Evolutionary conservation across 352 stramenopile genomes (phyloP).

Genomic region (Phytophthora chlamydospora): DNA sequence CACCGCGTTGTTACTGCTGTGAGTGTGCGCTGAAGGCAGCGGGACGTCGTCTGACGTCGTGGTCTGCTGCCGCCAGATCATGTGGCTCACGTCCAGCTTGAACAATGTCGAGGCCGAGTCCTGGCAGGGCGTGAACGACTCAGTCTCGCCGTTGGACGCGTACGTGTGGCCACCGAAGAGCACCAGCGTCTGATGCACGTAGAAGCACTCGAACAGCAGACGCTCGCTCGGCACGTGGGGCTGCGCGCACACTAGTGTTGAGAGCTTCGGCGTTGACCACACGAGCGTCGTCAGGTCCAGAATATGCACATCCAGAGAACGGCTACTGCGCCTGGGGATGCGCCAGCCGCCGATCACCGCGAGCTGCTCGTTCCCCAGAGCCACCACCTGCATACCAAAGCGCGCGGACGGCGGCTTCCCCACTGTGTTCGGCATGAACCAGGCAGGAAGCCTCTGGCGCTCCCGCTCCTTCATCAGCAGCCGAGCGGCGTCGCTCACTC

Average conservation of each 20-base stretch:
- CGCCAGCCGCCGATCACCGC: conserved; percentile 44
- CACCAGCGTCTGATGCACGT: conserved; percentile 41
- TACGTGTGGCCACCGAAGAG: conserved; percentile 62
- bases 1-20: conserved; percentile 47
- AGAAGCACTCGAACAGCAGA: conserved; percentile 61
- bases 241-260: conserved; percentile 43
- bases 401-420: conserved; percentile 54
- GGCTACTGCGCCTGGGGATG: conserved; percentile 25
- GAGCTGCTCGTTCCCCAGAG: conserved; percentile 48
- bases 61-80: conserved; percentile 73
- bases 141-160: conserved; percentile 43
- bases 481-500: conserved; percentile 15
- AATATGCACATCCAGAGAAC: conserved; percentile 49
- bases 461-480: conserved; percentile 22
- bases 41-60: conserved; percentile 7
- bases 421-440: conserved; percentile 49
- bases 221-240: conserved; percentile 39
- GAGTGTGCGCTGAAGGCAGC: conserved; percentile 31
- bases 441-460: conserved; percentile 26
- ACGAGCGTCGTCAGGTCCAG: conserved; percentile 53
- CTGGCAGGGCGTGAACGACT: conserved; percentile 37
- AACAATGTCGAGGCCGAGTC: conserved; percentile 46
- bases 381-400: conserved; percentile 56
- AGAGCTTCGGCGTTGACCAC: conserved; percentile 56
- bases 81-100: conserved; percentile 63